Percentiles rank a stretch among this genome's conserved stretches.
These are phyloP conservation scores for Kwoniella dendrophila DNA, from an alignment of 768 basidiomycete species.

Conservation along the genomic window DNA sequence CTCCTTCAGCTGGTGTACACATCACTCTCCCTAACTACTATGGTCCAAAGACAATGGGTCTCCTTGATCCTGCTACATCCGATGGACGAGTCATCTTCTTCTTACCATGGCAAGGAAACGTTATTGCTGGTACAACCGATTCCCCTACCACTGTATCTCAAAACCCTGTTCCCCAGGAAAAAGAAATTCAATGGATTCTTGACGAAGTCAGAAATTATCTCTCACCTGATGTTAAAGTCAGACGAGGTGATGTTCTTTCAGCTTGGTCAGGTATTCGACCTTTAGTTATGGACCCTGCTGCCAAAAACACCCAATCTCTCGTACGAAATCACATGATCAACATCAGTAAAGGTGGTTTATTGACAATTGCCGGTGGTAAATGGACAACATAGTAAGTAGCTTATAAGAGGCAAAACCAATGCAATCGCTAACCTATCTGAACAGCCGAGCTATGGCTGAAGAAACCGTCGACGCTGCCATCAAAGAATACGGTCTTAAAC, in stretches of 20 bases:
- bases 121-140: constrained; percentile 96
- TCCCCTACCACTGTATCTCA: constrained; percentile 70
- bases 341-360: constrained; percentile 73
- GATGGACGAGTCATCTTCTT: constrained; percentile 99
- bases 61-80: constrained; percentile 90
- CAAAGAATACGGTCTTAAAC: constrained; percentile 70
- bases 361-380: constrained; percentile 96
- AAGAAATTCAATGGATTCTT: constrained; percentile 95
- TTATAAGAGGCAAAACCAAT: background rate
- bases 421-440: background rate
- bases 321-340: constrained; percentile 94
- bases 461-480: constrained; percentile 90
- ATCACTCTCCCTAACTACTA: constrained; percentile 98
- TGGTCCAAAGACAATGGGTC: constrained; percentile 86
- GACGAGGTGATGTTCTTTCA: constrained; percentile 89
- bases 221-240: constrained; percentile 86
- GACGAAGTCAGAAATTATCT: constrained; percentile 90
- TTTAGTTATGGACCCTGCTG: constrained; percentile 78
- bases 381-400: constrained; percentile 88
- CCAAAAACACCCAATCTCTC: constrained; percentile 76
- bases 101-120: constrained; percentile 97
- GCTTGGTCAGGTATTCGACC: constrained; percentile 94
- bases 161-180: constrained; percentile 81
- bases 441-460: constrained; percentile 75
- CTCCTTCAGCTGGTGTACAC: constrained; percentile 89